These are phyloP conservation scores for Solanum clarkiae DNA, from an alignment of 257 asterid genomes.

Conservation along the genomic window DNA sequence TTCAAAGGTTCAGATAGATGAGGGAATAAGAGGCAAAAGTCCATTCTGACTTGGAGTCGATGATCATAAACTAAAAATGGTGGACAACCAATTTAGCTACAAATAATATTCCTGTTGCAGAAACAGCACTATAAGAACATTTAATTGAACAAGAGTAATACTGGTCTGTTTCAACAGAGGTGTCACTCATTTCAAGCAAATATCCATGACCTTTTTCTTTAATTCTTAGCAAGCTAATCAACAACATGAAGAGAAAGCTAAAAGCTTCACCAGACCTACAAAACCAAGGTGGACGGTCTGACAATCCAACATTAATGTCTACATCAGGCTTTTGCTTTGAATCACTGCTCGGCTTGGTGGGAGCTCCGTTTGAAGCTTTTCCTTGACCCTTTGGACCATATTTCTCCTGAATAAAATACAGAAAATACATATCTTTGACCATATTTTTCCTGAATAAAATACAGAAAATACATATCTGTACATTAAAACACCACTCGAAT, in stretches of 20 bases:
- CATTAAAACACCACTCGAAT: background rate
- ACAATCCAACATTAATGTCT: conserved; percentile 75
- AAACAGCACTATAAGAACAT: background rate
- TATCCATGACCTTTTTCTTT: background rate
- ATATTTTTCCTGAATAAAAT: conserved; percentile 70
- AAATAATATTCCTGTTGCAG: background rate
- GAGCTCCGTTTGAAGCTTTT: conserved; percentile 36
- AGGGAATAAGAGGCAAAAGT: background rate
- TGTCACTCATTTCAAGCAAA: background rate
- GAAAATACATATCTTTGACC: conserved; percentile 23
- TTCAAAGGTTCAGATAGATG: background rate
- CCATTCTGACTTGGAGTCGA: background rate
- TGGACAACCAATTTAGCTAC: background rate
- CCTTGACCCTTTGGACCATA: conserved; percentile 91
- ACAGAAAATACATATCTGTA: background rate
- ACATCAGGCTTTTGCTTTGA: conserved; percentile 66
- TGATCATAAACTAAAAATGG: background rate
- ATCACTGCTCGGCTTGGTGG: conserved; percentile 36
- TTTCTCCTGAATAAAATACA: conserved; percentile 53
- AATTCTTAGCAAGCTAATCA: background rate
- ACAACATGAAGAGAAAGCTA: background rate
- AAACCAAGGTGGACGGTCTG: conserved; percentile 85
- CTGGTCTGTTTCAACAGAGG: background rate
- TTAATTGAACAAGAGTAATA: background rate
- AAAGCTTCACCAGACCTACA: conserved; percentile 47